Conservation (phyloP, 495 filamentous ascomycete genomes). For the Neurospora sp. region DNA sequence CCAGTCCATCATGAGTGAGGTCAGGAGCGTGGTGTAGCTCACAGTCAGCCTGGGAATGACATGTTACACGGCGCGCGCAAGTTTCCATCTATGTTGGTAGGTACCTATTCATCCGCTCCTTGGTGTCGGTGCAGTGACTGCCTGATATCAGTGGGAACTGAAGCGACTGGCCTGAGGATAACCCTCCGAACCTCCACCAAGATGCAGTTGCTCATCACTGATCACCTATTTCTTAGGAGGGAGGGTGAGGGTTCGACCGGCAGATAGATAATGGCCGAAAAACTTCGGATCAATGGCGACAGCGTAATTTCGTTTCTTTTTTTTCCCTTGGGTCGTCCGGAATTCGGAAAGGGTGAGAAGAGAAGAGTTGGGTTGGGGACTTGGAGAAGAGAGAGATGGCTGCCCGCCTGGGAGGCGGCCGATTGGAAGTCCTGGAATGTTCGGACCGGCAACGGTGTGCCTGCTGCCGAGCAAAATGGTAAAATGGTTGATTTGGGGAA, state of each 20-base stretch:
- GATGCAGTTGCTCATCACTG: background rate
- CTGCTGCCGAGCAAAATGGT: background rate
- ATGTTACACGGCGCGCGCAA: background rate
- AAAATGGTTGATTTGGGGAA: background rate
- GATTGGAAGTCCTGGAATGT: conserved; percentile 11
- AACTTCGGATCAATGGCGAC: background rate
- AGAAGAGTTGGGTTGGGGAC: background rate
- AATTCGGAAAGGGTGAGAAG: background rate
- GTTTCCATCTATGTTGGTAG: background rate
- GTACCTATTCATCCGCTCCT: background rate
- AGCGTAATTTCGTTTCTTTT: background rate
- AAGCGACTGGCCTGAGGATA: background rate
- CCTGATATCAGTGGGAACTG: too few species aligned
- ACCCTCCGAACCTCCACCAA: background rate
- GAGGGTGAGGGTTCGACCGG: background rate
- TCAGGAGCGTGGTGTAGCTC: background rate
- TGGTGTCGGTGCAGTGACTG: background rate
- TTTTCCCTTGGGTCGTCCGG: background rate
- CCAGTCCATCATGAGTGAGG: background rate
- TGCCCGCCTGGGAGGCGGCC: conserved; percentile 9
- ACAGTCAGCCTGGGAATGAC: background rate
- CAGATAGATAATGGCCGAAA: background rate
- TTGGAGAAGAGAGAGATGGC: background rate
- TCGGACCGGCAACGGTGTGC: background rate
- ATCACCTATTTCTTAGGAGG: background rate